Base-by-base conservation (phyloP, 768 basidiomycete species). In the Suillus paluster region DNA sequence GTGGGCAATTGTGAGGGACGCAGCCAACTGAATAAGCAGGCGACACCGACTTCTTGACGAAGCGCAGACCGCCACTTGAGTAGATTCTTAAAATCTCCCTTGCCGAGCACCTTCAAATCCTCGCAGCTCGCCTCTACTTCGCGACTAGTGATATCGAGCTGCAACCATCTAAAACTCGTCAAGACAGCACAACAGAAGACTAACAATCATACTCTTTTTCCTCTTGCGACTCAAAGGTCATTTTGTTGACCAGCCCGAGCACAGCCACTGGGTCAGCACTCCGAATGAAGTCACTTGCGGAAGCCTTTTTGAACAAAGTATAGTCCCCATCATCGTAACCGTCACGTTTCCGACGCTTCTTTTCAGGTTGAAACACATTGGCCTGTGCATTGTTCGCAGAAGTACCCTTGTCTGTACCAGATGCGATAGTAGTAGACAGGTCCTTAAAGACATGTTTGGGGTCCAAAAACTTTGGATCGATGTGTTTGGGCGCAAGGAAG, bases 371-470 rank as follows among this genome's bases (percentile, higher is more conserved):
- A 71, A 99, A 99, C 57, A 99, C 95, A 70, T 95, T 98, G 2
- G 91, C 87, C 71, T 91, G 86, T 3, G 83, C 86, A 64, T 94
- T 91, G 67, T 87, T 86, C 6, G 84, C 79, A 1, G 85, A 82
- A 5, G 82, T 78, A 1, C 83, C 83, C 61, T 86, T 84, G 59
- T 85, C 84, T 3, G 76, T 75, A 8, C 77, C 80, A 27, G 76
- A 71, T 27, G 80, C 67, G 6, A 80, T 72, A 21, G 83, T 68
- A 0, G 86, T 79, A 17, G 86, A 79, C 23, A 93, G 80, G 56
- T 98, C 97, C 75, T 97, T 96, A 84, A 99, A 99, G 65, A 99
- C 97, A 71, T 98, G 94, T 72, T 89, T 94, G 4, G 97, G 94
- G 73, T 98, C 96, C 64, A 99, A 88, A 78, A 99, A 97, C 77